Evolutionary conservation across 345 rosid species (phyloP).

Genomic region (Pistacia vera): DNA sequence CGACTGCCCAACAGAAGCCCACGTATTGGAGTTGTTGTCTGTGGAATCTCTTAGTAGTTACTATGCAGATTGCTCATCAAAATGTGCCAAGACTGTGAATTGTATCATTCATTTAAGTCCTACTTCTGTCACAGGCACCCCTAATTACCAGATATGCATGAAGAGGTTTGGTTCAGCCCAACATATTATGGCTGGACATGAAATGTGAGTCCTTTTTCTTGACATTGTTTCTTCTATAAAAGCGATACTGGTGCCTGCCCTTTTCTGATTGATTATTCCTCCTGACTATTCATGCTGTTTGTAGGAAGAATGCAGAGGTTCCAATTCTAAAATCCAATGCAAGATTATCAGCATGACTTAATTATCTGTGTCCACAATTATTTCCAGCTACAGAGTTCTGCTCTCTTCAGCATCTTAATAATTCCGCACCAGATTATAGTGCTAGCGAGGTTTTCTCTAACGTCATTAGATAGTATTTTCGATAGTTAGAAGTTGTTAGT

Average conservation of each 20-base stretch:
- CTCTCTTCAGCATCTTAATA: conserved; percentile 43
- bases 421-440: conserved; percentile 25
- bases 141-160: conserved; percentile 78
- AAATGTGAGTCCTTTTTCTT: conserved; percentile 47
- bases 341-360: conserved; percentile 74
- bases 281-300: conserved; percentile 2
- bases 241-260: not conserved
- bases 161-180: conserved; percentile 67
- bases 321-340: conserved; percentile 83
- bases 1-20: conserved; percentile 89
- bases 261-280: conserved; percentile 11
- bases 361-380: conserved; percentile 92
- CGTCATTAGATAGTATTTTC: conserved; percentile 5
- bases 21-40: conserved; percentile 52
- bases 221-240: conserved; percentile 17
- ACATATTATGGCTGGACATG: conserved; percentile 91
- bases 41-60: conserved; percentile 50
- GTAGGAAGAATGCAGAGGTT: conserved; percentile 81
- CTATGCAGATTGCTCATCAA: conserved; percentile 41
- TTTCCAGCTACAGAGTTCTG: conserved; percentile 89
- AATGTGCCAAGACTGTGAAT: conserved; percentile 51
- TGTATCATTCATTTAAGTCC: conserved; percentile 92
- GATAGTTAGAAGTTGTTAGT: not conserved
- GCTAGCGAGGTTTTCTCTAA: conserved; percentile 50
- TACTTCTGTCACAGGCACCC: conserved; percentile 56